Conservation (phyloP, 257 asterid species). For the Solanum clarkiae region DNA sequence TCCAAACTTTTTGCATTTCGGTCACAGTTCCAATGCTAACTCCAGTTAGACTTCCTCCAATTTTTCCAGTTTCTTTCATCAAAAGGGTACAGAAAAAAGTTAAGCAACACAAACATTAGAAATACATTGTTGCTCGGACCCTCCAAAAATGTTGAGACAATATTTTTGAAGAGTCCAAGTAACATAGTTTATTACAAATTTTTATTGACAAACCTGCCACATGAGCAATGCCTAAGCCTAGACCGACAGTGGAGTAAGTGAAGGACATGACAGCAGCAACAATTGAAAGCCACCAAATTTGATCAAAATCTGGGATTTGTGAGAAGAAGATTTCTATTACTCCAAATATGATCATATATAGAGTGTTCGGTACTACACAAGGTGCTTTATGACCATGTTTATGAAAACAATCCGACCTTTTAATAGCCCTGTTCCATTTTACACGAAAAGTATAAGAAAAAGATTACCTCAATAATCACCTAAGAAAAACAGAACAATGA, state of each 20-base stretch:
- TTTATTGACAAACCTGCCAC: slow-evolving; percentile 23
- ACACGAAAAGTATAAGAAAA: background rate
- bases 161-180: background rate
- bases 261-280: slow-evolving; percentile 53
- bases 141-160: background rate
- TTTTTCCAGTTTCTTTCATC: slow-evolving; percentile 37
- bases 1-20: slow-evolving; percentile 59
- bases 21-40: slow-evolving; percentile 56
- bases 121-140: background rate
- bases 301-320: slow-evolving; percentile 43
- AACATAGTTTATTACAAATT: too few relatives aligned
- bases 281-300: slow-evolving; percentile 44
- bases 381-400: slow-evolving; percentile 23
- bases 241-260: slow-evolving; percentile 39
- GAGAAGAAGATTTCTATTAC: slow-evolving; percentile 28
- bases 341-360: slow-evolving; percentile 44
- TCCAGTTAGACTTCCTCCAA: slow-evolving; percentile 68
- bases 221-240: slow-evolving; percentile 43
- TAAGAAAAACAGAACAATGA: background rate
- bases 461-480: slow-evolving; percentile 5
- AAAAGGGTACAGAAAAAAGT: background rate
- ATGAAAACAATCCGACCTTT: slow-evolving; percentile 35
- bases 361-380: slow-evolving; percentile 30
- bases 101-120: background rate
- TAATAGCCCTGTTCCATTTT: slow-evolving; percentile 27